Percentiles rank a stretch among this genome's conserved stretches.
Evolutionary conservation across 352 stramenopile species (phyloP).

Genomic region (Globisporangium alternatum): DNA sequence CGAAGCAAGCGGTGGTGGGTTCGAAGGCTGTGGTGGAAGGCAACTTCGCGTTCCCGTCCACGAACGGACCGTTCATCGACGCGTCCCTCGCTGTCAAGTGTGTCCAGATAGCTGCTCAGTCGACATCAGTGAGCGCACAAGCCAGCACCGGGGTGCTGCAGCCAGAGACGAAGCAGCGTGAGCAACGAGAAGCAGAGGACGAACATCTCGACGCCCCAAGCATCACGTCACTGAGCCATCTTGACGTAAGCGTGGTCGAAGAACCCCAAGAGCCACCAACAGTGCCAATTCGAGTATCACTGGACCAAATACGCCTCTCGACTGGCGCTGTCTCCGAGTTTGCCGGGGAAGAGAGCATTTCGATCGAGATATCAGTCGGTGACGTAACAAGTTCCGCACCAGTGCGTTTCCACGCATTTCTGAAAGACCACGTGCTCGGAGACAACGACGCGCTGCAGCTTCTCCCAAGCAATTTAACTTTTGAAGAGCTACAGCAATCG

Average conservation of each 20-base stretch:
- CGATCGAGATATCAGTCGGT: constrained; percentile 31
- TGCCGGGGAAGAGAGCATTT: constrained; percentile 33
- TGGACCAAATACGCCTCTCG: constrained; percentile 35
- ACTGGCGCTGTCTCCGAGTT: constrained; percentile 23
- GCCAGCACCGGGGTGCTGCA: not conserved
- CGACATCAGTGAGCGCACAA: not conserved
- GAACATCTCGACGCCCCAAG: not conserved
- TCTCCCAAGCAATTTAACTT: not conserved
- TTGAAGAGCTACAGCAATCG: constrained; percentile 3
- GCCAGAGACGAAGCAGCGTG: not conserved
- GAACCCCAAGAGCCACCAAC: not conserved
- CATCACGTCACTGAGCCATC: not conserved
- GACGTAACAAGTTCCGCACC: constrained; percentile 16
- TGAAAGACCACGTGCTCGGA: constrained; percentile 35
- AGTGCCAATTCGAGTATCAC: constrained; percentile 18
- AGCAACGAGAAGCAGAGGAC: not conserved
- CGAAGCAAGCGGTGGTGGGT: constrained; percentile 5
- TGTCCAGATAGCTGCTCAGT: constrained; percentile 5
- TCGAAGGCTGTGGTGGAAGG: constrained; percentile 24
- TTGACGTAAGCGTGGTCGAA: not conserved
- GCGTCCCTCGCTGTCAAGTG: constrained; percentile 34
- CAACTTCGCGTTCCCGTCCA: constrained; percentile 42
- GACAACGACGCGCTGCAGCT: constrained; percentile 23
- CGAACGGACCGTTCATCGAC: constrained; percentile 27
- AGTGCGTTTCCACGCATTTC: constrained; percentile 38